Percentiles rank a stretch among this genome's conserved stretches.
These are phyloP conservation scores for Colletotrichum phormii DNA, from an alignment of 2,329 filamentous ascomycete genomes.

Conservation along the genomic window DNA sequence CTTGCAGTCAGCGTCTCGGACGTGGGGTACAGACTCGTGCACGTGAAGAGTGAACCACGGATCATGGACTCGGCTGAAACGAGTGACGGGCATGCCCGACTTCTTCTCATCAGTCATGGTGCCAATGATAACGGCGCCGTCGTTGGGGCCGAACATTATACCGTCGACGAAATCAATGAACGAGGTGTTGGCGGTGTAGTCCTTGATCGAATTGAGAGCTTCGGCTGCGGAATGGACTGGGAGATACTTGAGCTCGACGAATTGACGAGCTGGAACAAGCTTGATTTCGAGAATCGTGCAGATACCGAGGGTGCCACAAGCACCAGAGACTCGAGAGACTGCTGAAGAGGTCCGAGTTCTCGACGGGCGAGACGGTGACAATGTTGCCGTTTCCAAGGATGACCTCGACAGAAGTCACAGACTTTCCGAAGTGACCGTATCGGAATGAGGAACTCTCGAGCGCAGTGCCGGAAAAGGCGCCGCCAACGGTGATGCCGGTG, in stretches of 20 bases:
- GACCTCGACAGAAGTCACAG: conserved; percentile 71
- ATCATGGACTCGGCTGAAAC: conserved; percentile 65
- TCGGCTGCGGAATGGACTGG: conserved; percentile 54
- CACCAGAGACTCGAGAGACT: conserved; percentile 69
- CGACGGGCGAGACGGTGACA: conserved; percentile 56
- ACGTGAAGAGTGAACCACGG: conserved; percentile 77
- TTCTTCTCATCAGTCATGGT: conserved; percentile 49
- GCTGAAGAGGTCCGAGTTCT: conserved; percentile 66
- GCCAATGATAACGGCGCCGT: conserved; percentile 62
- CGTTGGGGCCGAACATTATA: conserved; percentile 59
- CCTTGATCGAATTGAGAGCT: conserved; percentile 55
- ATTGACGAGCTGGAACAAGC: conserved; percentile 63
- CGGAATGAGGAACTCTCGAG: conserved; percentile 76
- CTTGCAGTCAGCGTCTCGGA: conserved; percentile 2
- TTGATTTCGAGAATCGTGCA: conserved; percentile 70
- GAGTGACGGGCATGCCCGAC: not conserved
- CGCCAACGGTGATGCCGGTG: conserved; percentile 75
- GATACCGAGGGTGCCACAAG: conserved; percentile 71
- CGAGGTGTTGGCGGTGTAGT: not conserved
- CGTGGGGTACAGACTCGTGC: conserved; percentile 43
- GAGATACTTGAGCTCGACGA: conserved; percentile 67
- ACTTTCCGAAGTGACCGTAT: conserved; percentile 75
- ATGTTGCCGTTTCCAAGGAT: conserved; percentile 69
- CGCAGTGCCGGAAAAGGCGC: conserved; percentile 74
- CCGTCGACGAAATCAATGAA: conserved; percentile 70